Conservation (phyloP, 2,329 filamentous ascomycete genomes). For the Diaporthe australafricana region DNA sequence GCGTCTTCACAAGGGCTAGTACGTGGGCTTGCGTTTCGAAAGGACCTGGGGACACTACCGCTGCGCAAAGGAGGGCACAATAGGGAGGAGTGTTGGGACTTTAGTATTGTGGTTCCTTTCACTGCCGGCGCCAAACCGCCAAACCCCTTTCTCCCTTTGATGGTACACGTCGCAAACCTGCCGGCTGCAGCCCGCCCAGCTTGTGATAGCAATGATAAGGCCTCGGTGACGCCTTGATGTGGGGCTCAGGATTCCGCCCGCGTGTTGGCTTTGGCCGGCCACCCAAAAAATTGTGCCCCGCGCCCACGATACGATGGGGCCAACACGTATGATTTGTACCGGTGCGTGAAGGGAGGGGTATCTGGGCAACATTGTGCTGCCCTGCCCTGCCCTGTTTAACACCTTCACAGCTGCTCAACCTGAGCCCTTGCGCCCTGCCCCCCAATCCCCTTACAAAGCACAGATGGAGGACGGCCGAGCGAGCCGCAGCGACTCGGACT, state of each 20-base stretch:
- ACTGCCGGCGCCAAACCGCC: background rate
- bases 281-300: constrained; percentile 16
- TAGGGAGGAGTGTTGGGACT: too few species aligned
- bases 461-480: background rate
- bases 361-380: background rate
- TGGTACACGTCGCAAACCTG: background rate
- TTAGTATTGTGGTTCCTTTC: background rate
- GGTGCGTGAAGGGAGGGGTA: background rate
- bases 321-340: constrained; percentile 3
- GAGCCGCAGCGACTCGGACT: background rate
- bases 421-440: background rate
- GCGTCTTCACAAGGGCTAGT: background rate
- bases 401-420: background rate
- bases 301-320: constrained; percentile 6
- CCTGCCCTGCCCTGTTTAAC: background rate
- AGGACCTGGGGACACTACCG: too few species aligned
- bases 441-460: background rate
- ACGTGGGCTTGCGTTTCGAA: background rate
- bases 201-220: constrained; percentile 6
- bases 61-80: background rate
- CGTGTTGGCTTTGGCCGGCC: constrained; percentile 11
- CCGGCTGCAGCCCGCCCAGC: too few species aligned
- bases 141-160: background rate
- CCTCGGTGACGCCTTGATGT: constrained; percentile 6
- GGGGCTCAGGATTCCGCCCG: constrained; percentile 24